Base-by-base conservation (phyloP, 495 filamentous ascomycete species). In the Penicillium longicatenatum region DNA sequence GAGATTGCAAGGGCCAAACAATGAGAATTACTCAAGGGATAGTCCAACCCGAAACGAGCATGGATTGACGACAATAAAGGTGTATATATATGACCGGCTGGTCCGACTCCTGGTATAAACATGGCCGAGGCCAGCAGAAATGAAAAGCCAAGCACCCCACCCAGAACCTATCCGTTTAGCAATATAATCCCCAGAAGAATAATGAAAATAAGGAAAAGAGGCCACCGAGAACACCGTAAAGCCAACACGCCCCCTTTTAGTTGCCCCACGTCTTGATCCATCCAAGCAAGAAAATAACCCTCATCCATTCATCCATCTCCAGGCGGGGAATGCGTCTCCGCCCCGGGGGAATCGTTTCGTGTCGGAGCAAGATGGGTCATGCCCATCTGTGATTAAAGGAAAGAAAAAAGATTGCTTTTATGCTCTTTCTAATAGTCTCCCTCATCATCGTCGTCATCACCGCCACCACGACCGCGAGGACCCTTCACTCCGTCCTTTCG, bases 401-500 rank as follows among this genome's bases (percentile, higher is more conserved):
- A n/a, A n/a, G n/a, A 35, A 35, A 35, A 22, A 52, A 31, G 26
- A 58, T 49, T 20, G 35, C 41, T 55, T 57, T 48, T 48, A 48
- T 48, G 45, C 22, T 42, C 11, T 46, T 37, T 58, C 48, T 61
- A 61, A 33, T 61, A 57, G 30, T 62, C 54, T 6, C 33, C 57
- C 57, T 60, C 58, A 54, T 70, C 66, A 16, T 75, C 75, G 29
- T 82, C 87, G 42, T 88, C 84, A n/a, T 85, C 86, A 29, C 86
- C 84, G 19, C 83, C 84, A 50, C 80, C 79, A 44, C 83, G 78
- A 47, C 86, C 83, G 50, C 79, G 83, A 12, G 80, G 68, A 2
- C 80, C 80, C 58, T 88, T 85, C 16, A 84, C 78, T 3, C 88
- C 88, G 62, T 96, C 92, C 73, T 96, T 96, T 9, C 92, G 79